Evolutionary conservation across 345 rosid genomes (phyloP).

Genomic region (Erodium maritimum): DNA sequence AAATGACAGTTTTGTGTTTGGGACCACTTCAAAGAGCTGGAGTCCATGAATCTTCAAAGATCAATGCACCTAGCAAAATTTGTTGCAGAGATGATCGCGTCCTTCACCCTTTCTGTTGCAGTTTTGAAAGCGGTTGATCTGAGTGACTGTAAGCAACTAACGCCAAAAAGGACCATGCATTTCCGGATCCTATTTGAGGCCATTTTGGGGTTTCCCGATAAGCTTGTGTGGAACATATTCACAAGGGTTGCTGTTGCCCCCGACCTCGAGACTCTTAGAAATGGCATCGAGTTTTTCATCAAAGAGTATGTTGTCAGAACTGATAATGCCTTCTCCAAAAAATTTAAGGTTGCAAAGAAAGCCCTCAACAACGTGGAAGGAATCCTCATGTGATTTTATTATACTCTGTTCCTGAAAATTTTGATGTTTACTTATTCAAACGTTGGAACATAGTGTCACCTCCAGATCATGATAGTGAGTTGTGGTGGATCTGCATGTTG

Average conservation of each 20-base stretch:
- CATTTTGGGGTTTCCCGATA: conserved; percentile 54
- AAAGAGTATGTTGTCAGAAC: conserved; percentile 54
- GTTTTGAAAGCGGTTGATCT: conserved; percentile 59
- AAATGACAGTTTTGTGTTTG: conserved; percentile 60
- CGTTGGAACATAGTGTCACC: not conserved
- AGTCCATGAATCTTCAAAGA: conserved; percentile 54
- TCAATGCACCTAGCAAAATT: conserved; percentile 87
- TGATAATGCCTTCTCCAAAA: conserved; percentile 24
- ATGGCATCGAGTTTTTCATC: conserved; percentile 58
- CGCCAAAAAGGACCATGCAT: conserved; percentile 60
- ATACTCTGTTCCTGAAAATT: not conserved
- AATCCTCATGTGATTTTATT: conserved; percentile 31
- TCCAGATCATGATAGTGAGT: too few species aligned
- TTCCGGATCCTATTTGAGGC: conserved; percentile 73
- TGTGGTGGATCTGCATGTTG: too few species aligned
- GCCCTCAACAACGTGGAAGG: conserved; percentile 63
- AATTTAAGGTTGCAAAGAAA: conserved; percentile 62
- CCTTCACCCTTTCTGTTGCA: conserved; percentile 61
- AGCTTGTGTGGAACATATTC: conserved; percentile 60
- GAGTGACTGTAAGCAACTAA: conserved; percentile 39
- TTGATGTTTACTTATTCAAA: conserved; percentile 1
- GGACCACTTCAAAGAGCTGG: conserved; percentile 84
- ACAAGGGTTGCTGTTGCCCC: conserved; percentile 58
- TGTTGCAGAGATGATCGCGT: conserved; percentile 63
- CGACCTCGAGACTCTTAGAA: conserved; percentile 53